Evolutionary conservation across 768 basidiomycete species (phyloP), one percentile per base, ranked within the genome.

Genomic region (Tulasnella calospora): DNA sequence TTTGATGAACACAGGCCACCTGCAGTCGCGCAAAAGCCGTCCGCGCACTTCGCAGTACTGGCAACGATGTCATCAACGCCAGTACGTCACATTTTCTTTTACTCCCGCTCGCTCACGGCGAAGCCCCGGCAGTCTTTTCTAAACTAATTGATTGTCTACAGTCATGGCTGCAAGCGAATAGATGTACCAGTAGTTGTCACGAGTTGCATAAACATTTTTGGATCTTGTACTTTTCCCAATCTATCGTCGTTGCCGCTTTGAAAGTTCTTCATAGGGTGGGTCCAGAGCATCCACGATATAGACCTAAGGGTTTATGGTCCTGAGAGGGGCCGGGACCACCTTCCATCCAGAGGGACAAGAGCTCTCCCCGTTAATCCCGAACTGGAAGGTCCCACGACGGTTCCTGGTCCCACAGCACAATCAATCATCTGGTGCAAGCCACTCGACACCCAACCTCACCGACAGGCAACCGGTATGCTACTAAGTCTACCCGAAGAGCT

Each of bases 51-150:
- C 96, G 94, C 87, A 94, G 95, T 82, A 94, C 91, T 81, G 92
- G 92, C 74, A 96, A 96, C 51, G 96, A 99, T 86, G 84, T 99
- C 84, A 96, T 98, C 87, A 96, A 96, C 85, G 96, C 96, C 79
- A 97, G 95, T 97, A 84, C 85, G 95, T 93, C 27, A 27, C n/a
- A 30, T 73, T 19, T 10, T 33, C 5, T 10, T 69, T 78, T 71
- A 72, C 5, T 51, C 10, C 23, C 5, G 13, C 51, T 0, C 51
- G n/a, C 51, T n/a, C 7, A n/a, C 51, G n/a, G n/a, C 3, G n/a
- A 7, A 4, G 10, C 0, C 23, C n/a, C 21, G 7, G n/a, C 8
- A 51, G 1, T 12, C 6, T 51, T n/a, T 51, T 8, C 51, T 51
- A 23, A 51, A n/a, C 7, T 23, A n/a, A 6, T 8, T n/a, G 5